phyloP scores from a whole-genome alignment of 2,329 filamentous ascomycete species.

The Exophiala spinifera region DNA sequence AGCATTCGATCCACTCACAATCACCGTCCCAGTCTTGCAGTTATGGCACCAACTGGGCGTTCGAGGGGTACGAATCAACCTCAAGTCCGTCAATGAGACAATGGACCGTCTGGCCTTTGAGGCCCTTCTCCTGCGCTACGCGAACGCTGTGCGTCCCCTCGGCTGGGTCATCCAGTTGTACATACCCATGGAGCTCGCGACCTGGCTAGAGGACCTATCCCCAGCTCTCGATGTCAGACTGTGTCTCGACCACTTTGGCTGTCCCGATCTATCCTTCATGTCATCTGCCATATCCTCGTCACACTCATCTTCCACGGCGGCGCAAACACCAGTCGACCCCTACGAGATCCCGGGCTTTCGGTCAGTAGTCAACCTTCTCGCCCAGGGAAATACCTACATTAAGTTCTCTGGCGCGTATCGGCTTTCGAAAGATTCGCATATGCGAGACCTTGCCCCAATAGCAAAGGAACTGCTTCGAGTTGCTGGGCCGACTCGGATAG shows the following conservation, averaged over 20 bases:
- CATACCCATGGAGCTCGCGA: slow-evolving; percentile 51
- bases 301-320: neutral
- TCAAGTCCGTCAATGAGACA: slow-evolving; percentile 51
- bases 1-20: slow-evolving; percentile 50
- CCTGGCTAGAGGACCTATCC: slow-evolving; percentile 48
- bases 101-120: slow-evolving; percentile 43
- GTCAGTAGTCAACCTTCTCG: slow-evolving; percentile 47
- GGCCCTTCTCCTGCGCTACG: slow-evolving; percentile 45
- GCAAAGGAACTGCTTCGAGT: slow-evolving; percentile 48
- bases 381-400: slow-evolving; percentile 51
- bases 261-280: slow-evolving; percentile 39
- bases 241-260: slow-evolving; percentile 60
- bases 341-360: slow-evolving; percentile 50
- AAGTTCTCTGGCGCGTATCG: slow-evolving; percentile 61
- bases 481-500: slow-evolving; percentile 43
- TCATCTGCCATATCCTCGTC: too few species aligned
- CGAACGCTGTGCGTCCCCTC: slow-evolving; percentile 48
- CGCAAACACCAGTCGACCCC: slow-evolving; percentile 33
- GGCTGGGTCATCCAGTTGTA: slow-evolving; percentile 60
- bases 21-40: slow-evolving; percentile 39
- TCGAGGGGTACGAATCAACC: slow-evolving; percentile 58
- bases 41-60: slow-evolving; percentile 58
- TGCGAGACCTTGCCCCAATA: slow-evolving; percentile 45
- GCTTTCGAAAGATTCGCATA: slow-evolving; percentile 43
- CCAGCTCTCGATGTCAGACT: slow-evolving; percentile 42